Evolutionary conservation across 139 green algal genomes (phyloP).

Genomic region (Mychonastes homosphaera): DNA sequence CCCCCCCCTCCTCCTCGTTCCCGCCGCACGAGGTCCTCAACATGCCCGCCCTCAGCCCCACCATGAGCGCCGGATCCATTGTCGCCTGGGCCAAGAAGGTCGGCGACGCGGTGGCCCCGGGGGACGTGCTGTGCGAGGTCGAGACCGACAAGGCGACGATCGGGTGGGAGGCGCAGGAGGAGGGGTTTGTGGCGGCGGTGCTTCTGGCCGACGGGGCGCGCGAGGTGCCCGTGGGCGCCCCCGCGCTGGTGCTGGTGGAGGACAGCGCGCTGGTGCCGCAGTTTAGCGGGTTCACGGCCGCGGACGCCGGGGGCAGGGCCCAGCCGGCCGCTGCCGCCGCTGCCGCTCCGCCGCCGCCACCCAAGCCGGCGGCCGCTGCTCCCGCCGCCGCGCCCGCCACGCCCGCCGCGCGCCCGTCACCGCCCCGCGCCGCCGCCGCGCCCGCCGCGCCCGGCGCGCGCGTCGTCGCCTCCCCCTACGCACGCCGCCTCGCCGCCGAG

Average conservation of each 20-base stretch:
- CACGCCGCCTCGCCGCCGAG: slow-evolving; percentile 62
- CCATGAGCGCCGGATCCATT: slow-evolving; percentile 90
- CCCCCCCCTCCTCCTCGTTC: slow-evolving; percentile 6
- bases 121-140: slow-evolving; percentile 86
- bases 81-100: slow-evolving; percentile 84
- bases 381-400: background rate
- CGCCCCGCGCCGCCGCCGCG: background rate
- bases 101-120: slow-evolving; percentile 46
- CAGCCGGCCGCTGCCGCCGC: slow-evolving; percentile 9
- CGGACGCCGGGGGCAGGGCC: slow-evolving; percentile 29
- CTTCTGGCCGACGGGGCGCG: slow-evolving; percentile 53
- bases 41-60: slow-evolving; percentile 89
- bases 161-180: slow-evolving; percentile 86
- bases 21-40: slow-evolving; percentile 50
- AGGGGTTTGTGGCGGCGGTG: slow-evolving; percentile 84
- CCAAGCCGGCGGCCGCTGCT: slow-evolving; percentile 5
- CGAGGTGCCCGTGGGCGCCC: slow-evolving; percentile 61
- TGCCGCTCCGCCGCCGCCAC: slow-evolving; percentile 11
- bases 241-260: slow-evolving; percentile 62
- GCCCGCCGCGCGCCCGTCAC: background rate
- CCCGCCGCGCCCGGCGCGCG: slow-evolving; percentile 31
- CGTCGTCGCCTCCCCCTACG: slow-evolving; percentile 63
- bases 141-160: slow-evolving; percentile 98
- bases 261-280: slow-evolving; percentile 51
- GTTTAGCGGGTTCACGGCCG: slow-evolving; percentile 53